Evolutionary conservation across 345 rosid genomes (phyloP), one percentile per base, ranked within the genome.

Genomic region (Linum trigynum): DNA sequence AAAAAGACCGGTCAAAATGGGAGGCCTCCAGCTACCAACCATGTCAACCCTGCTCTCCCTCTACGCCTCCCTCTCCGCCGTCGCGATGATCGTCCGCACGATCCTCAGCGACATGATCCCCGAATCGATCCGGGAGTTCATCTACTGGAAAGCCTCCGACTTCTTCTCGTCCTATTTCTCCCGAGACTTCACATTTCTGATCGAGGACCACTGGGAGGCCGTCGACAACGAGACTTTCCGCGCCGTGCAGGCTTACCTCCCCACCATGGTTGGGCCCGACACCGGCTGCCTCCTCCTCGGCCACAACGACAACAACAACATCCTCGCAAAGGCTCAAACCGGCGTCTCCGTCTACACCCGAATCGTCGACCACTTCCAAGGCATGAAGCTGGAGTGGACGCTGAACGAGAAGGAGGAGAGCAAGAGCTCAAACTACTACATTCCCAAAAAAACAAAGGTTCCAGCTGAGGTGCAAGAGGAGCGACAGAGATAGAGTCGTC

Each of bases 131-230:
- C 43, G 75, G 7, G 72, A 72, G 0, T 72, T 42, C 61, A 42
- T 59, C 53, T 15, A 63, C 15, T 9, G 39, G 2, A 71, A 71
- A 3, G 12, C 45, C 10, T 59, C 72, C 0, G 72, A 75, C 5
- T 16, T 67, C 10, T 48, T 62, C 15, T 40, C 69, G 4, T 3
- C 41, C 48, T 59, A 62, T 65, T 70, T 79, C 69, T 55, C 67
- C 38, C 67, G 74, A 0, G 69, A 71, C 17, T 79, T 74, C 66
- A 76, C 74, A 36, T 76, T 73, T 63, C 23, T 79, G 3, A 71
- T 79, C 3, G 80, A 79, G 62, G 78, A 79, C 11, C 76, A 76
- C 11, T 79, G 80, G 80, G 67, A 79, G 41, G 83, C 83, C 10
- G 76, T 74, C 16, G 38, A 32, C 12, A 79, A 74, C 55, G 78